These are phyloP conservation scores for Sphaerulina musiva DNA, from an alignment of 2,329 filamentous ascomycete genomes.

Conservation along the genomic window DNA sequence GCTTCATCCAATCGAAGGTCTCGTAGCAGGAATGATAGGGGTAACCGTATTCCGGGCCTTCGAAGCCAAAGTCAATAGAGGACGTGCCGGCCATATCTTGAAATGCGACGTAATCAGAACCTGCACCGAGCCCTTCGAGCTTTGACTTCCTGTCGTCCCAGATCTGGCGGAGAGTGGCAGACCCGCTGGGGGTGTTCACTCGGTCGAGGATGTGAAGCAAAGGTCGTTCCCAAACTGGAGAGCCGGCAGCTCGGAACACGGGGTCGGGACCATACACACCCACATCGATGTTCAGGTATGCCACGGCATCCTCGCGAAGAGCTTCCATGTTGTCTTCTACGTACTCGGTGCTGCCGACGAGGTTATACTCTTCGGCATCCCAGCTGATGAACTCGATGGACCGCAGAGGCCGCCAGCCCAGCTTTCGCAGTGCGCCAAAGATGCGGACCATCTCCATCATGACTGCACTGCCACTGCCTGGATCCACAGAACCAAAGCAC, in stretches of 20 bases:
- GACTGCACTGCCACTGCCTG: conserved; percentile 81
- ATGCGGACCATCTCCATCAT: conserved; percentile 84
- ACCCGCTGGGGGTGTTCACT: conserved; percentile 63
- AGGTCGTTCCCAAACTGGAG: conserved; percentile 68
- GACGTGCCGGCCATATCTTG: conserved; percentile 86
- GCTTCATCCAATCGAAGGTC: conserved; percentile 77
- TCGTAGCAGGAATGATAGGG: conserved; percentile 84
- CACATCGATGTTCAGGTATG: conserved; percentile 86
- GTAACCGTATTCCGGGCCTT: conserved; percentile 50
- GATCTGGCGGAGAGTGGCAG: conserved; percentile 64
- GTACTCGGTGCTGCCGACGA: conserved; percentile 89
- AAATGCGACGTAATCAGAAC: conserved; percentile 82
- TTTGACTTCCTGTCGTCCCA: conserved; percentile 62
- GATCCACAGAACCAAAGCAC: conserved; percentile 80
- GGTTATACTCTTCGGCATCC: conserved; percentile 90
- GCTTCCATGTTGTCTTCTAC: conserved; percentile 76
- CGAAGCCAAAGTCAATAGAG: conserved; percentile 77
- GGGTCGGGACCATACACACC: conserved; percentile 61
- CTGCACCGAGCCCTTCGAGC: conserved; percentile 64
- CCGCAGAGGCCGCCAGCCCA: conserved; percentile 85
- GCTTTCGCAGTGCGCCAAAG: conserved; percentile 67
- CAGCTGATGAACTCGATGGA: conserved; percentile 96
- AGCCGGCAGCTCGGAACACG: conserved; percentile 70
- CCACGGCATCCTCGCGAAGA: conserved; percentile 67
- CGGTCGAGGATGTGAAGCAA: conserved; percentile 68